These are phyloP conservation scores for Fistulinella staudtii DNA, from an alignment of 1,284 basidiomycete genomes.

Conservation along the genomic window DNA sequence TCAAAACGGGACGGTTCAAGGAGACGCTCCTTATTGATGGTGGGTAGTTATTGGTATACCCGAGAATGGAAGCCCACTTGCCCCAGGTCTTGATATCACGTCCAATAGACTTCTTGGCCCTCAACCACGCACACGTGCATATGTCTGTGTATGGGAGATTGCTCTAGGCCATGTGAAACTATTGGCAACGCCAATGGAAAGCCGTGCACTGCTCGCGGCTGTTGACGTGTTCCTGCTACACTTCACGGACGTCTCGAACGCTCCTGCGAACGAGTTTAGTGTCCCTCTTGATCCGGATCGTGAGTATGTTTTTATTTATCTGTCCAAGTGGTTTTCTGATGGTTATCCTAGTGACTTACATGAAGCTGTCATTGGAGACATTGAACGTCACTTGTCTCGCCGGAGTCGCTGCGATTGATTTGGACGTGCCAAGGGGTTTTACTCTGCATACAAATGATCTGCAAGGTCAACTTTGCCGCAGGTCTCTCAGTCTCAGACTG, in stretches of 20 bases:
- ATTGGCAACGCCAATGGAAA: conserved; percentile 54
- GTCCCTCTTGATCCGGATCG: conserved; percentile 71
- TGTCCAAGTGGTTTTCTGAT: conserved; percentile 7
- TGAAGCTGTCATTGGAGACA: conserved; percentile 55
- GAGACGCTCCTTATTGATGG: conserved; percentile 63
- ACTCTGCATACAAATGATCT: conserved; percentile 70
- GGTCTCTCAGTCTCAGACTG: conserved; percentile 52
- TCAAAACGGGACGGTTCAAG: conserved; percentile 22
- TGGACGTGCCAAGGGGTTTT: conserved; percentile 60
- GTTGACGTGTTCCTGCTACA: conserved; percentile 62
- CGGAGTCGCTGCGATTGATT: conserved; percentile 49
- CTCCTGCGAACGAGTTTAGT: conserved; percentile 70
- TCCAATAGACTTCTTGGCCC: conserved; percentile 87
- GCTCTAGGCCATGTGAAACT: conserved; percentile 60
- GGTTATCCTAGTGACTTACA: conserved; percentile 37
- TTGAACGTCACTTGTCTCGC: conserved; percentile 55
- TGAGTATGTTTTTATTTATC: conserved; percentile 33
- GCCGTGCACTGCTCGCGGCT: conserved; percentile 49
- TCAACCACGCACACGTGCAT: conserved; percentile 77
- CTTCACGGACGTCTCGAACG: conserved; percentile 73
- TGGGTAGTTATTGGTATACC: conserved; percentile 26
- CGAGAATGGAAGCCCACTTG: conserved; percentile 23
- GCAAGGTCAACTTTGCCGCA: conserved; percentile 61
- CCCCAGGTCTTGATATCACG: conserved; percentile 69
- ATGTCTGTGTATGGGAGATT: conserved; percentile 90